Percentiles rank a stretch among this genome's conserved stretches.
These are phyloP conservation scores for Aphanomyces euteiches DNA, from an alignment of 352 stramenopile genomes.

Conservation along the genomic window DNA sequence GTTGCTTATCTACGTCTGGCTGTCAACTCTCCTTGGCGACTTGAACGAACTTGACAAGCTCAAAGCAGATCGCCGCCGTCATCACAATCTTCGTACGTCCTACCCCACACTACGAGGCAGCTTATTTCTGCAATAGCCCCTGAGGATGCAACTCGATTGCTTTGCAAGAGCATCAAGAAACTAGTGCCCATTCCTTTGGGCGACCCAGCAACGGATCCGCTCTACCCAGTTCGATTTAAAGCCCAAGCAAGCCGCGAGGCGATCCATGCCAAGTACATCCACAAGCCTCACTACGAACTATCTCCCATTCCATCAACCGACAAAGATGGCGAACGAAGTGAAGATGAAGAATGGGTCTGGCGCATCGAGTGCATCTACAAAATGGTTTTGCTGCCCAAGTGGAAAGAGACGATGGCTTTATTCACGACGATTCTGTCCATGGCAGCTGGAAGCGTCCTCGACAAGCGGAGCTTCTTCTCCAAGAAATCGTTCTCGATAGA, in stretches of 20 bases:
- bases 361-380: constrained; percentile 68
- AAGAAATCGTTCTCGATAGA: constrained; percentile 51
- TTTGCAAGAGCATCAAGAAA: constrained; percentile 71
- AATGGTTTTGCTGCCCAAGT: constrained; percentile 64
- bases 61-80: constrained; percentile 48
- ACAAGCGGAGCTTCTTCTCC: constrained; percentile 80
- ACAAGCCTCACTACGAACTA: constrained; percentile 59
- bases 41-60: constrained; percentile 50
- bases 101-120: constrained; percentile 26
- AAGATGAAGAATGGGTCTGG: constrained; percentile 72
- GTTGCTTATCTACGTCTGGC: constrained; percentile 70
- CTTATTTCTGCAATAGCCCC: constrained; percentile 41
- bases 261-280: constrained; percentile 73
- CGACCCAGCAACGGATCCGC: constrained; percentile 58
- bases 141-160: constrained; percentile 48
- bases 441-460: constrained; percentile 59
- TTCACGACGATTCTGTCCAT: constrained; percentile 63
- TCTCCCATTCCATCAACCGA: constrained; percentile 37
- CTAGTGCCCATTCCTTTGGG: constrained; percentile 48
- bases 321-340: constrained; percentile 36
- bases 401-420: constrained; percentile 57
- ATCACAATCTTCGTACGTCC: constrained; percentile 18
- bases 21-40: constrained; percentile 50
- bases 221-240: constrained; percentile 68
- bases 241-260: constrained; percentile 45